Evolutionary conservation across 2,329 filamentous ascomycete species (phyloP), one percentile per base, ranked within the genome.

Genomic region (Colletotrichum gigasporum): DNA sequence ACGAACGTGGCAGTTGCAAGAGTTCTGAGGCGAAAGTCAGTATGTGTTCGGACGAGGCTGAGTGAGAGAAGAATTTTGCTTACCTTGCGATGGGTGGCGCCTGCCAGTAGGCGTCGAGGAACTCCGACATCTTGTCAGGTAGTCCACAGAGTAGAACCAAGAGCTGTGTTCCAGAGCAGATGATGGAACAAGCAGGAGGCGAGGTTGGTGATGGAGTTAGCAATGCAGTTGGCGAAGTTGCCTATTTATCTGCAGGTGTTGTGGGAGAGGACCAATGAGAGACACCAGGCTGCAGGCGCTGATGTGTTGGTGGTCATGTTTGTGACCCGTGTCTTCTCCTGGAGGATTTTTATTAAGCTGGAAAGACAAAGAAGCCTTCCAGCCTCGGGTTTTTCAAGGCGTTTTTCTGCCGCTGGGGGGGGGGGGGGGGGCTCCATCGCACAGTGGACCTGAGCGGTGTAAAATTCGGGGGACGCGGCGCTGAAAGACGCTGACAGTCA

Each of bases 1-100:
- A 83, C 73, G 67, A 91, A 83, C 52, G 88, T 83, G 59, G 84
- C 80, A 66, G 88, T 86, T 72, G 89, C 87, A 65, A 92, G 78
- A 65, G 88, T 91, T 80, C 91, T 93, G 76, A 30, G 10, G n/a
- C 9, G 28, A 14, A 5, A 41, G 53, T 70, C 35, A 70, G 68
- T 45, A 44, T n/a, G 26, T 45, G 28, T 26, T 9, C 12, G 22
- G 30, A 24, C 6, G 3, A 5, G 39, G 37, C 11, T 1, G 11
- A 9, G 6, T 28, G 14, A 39, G 22, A 11, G 22, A 18, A 14
- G 18, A 3, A 32, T 8, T 26, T 16, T 30, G 62, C 78, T 72
- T 74, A 82, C 80, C 80, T 78, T 66, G 80, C 72, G 65, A 82
- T 71, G 50, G 77, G 72, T 35, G 80, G 80, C 69, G 78, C 68